Evolutionary conservation across 1,139 yeast species (phyloP), one percentile per base, ranked within the genome.

Genomic region (Saccharomyces hybrid): DNA sequence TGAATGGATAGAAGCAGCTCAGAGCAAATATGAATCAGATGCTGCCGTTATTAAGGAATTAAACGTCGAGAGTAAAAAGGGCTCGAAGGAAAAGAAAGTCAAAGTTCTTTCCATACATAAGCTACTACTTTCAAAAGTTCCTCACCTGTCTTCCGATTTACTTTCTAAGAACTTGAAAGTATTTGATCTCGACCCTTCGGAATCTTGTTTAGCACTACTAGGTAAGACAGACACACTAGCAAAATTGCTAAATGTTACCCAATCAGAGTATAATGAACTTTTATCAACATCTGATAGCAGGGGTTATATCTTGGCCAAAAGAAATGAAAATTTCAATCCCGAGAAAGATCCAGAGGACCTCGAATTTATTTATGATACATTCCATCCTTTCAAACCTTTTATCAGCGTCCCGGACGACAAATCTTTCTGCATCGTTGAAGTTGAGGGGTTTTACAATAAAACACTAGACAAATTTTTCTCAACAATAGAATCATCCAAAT

Each of bases 381-480:
- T 89, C 67, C 95, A 88, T 69, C 97, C 98, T 0, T 90, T 85
- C 69, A 69, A 76, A 52, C 96, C 96, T 0, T 66, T 70, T 54
- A 74, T 79, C 57, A 75, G 76, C 52, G 61, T 69, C 28, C 59
- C 61, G 2, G 74, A 71, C 16, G 58, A 66, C 26, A 64, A 62
- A 3, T 59, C 57, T 38, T 70, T 70, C 52, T 71, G 71, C 52
- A 70, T 78, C 47, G 69, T 75, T 2, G 70, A 70, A 32, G 70
- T 81, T 8, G 63, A 70, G 7, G 91, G 95, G 0, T 54, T 56
- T 1, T 93, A 89, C 68, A 90, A 88, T 65, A 79, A 80, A 56
- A 86, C 97, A 0, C 77, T 91, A 27, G 99, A 93, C 69, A 76
- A 75, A 50, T 93, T 87, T 67, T 93, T 88, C 68, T 88, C 97